Evolutionary conservation across 1,284 basidiomycete genomes (phyloP), one percentile per base, ranked within the genome.

Genomic region (Ustilago vetiveriae): DNA sequence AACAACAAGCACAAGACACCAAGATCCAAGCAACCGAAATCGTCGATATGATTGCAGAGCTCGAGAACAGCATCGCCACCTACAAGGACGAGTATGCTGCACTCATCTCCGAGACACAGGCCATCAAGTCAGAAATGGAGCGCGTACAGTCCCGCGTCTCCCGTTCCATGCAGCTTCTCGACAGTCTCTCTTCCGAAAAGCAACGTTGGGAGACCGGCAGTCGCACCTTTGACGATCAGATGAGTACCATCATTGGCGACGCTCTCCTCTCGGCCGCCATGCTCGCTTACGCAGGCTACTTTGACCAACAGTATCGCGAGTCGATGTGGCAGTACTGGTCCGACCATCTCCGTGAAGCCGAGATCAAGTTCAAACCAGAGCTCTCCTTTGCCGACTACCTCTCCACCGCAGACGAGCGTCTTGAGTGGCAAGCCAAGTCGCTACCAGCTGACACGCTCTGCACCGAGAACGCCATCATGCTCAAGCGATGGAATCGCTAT

Each of bases 31-130:
- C 94, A 0, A 82, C 86, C 38, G 89, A 90, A 45, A 96, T 95
- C 73, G 90, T 95, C 71, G 88, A 89, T 44, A 97, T 97, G 86
- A 93, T 99, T 42, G 86, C 89, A 11, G 93, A 96, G 82, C 88
- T 98, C 39, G 95, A 98, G 81, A 85, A 88, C 43, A 95, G 94
- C 83, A 98, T 99, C 78, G 90, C 87, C 24, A 87, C 86, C 57
- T 98, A 98, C 87, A 98, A 98, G 85, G 91, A 94, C 44, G 96
- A 99, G 82, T 99, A 99, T 74, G 96, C 97, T 0, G 85, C 92
- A 7, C 88, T 99, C 59, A 98, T 99, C 84, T 94, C 92, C 81
- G 92, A 99, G 83, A 95, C 92, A 0, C 93, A 98, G 82, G 89
- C 94, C 4, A 98, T 99, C 87, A 97, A 96, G 83, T 87, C 86